phyloP scores from a whole-genome alignment of 192 early-diverging fungal species.

The Coemansia sp. region DNA sequence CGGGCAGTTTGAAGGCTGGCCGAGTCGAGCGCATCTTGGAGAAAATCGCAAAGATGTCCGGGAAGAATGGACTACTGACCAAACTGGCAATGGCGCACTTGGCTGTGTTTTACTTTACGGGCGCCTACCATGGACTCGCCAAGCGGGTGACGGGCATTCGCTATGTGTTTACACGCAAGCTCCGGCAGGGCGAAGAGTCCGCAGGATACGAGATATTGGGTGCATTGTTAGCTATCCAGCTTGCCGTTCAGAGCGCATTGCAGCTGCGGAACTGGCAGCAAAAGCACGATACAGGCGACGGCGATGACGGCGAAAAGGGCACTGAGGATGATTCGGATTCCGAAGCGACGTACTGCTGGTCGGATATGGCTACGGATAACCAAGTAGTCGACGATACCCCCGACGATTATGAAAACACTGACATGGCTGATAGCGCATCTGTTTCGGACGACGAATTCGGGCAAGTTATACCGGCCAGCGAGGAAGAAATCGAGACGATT shows the following conservation, averaged over 20 bases:
- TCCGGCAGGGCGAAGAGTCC: conserved; percentile 67
- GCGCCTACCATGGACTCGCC: conserved; percentile 75
- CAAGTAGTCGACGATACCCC: too few relatives aligned
- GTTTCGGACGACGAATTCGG: too few relatives aligned
- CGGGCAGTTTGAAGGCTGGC: background rate
- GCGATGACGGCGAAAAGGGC: conserved; percentile 6
- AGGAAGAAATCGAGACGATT: conserved; percentile 11
- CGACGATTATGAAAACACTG: too few relatives aligned
- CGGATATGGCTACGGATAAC: too few relatives aligned
- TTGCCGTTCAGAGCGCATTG: conserved; percentile 58
- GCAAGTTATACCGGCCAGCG: background rate
- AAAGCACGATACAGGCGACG: conserved; percentile 29
- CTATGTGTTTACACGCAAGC: conserved; percentile 77
- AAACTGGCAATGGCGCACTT: conserved; percentile 61
- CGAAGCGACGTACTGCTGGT: background rate
- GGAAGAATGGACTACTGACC: background rate
- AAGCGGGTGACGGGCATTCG: conserved; percentile 76
- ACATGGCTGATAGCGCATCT: too few relatives aligned
- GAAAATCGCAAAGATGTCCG: too few relatives aligned
- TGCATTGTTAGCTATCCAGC: conserved; percentile 69
- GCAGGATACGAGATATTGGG: conserved; percentile 84
- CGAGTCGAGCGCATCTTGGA: conserved; percentile 4
- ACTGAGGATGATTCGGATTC: background rate
- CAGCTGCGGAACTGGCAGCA: conserved; percentile 25
- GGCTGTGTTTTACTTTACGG: conserved; percentile 85